Percentiles rank a stretch among this genome's conserved stretches.
phyloP scores from a whole-genome alignment of 768 basidiomycete species.

The Serpula lacrymans region DNA sequence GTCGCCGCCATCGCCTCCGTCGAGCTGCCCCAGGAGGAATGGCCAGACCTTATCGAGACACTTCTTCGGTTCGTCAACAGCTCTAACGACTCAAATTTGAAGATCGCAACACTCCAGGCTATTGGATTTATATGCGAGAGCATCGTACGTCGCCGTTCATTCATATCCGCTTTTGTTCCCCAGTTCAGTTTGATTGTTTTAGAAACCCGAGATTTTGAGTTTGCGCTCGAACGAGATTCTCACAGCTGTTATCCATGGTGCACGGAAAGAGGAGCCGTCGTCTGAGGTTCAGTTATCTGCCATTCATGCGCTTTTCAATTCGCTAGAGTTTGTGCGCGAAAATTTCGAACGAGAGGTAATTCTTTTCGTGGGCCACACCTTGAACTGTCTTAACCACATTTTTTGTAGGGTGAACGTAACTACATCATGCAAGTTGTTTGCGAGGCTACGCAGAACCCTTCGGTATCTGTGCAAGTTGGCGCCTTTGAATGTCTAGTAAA shows the following conservation, averaged over 20 bases:
- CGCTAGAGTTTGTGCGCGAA: conserved; percentile 94
- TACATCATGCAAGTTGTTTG: conserved; percentile 99
- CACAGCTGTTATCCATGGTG: conserved; percentile 97
- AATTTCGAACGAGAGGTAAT: conserved; percentile 96
- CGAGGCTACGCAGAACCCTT: conserved; percentile 88
- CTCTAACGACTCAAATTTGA: conserved; percentile 64
- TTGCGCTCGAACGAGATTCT: conserved; percentile 94
- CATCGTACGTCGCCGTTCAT: conserved; percentile 65
- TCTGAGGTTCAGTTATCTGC: conserved; percentile 90
- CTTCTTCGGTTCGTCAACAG: conserved; percentile 86
- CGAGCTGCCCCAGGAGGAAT: conserved; percentile 84
- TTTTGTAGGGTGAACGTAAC: conserved; percentile 87
- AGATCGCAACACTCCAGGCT: conserved; percentile 86
- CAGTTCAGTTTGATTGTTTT: conserved; percentile 15
- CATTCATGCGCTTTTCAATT: conserved; percentile 89
- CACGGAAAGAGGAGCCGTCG: conserved; percentile 92
- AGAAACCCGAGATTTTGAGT: conserved; percentile 93
- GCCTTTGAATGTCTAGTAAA: conserved; percentile 94
- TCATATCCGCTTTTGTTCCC: conserved; percentile 1
- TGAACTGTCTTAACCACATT: conserved; percentile 4
- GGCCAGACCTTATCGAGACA: conserved; percentile 87
- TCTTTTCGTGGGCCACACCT: conserved; percentile 10
- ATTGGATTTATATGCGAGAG: conserved; percentile 98
- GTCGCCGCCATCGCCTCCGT: conserved; percentile 92
- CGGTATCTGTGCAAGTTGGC: conserved; percentile 85